These are phyloP conservation scores for Hypholoma sublateritium DNA, from an alignment of 768 basidiomycete species.

Conservation along the genomic window DNA sequence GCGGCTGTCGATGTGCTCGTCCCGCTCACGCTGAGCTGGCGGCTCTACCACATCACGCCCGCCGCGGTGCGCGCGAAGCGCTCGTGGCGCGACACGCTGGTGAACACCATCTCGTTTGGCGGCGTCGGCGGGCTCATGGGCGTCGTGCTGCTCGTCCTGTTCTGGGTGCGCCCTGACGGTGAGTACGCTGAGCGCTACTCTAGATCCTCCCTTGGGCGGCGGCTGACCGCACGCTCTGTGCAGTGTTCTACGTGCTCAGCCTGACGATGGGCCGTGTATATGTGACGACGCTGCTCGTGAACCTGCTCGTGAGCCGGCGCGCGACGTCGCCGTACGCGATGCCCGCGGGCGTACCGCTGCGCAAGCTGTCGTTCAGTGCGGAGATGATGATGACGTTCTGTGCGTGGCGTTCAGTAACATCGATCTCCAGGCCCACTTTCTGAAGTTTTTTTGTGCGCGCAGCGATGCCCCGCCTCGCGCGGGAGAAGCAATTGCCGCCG, in stretches of 20 bases:
- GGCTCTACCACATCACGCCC: neutral
- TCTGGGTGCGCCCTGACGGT: slow-evolving; percentile 20
- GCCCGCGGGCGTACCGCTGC: slow-evolving; percentile 6
- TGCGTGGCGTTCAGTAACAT: slow-evolving; percentile 9
- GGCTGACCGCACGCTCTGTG: too few species aligned
- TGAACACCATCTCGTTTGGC: slow-evolving; percentile 23
- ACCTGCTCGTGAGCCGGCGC: slow-evolving; percentile 20
- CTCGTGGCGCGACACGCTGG: slow-evolving; percentile 15
- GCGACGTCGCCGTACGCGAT: slow-evolving; percentile 16
- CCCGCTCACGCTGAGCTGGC: slow-evolving; percentile 1
- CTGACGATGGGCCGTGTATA: slow-evolving; percentile 23
- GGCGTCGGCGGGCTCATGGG: slow-evolving; percentile 20
- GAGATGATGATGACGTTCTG: slow-evolving; percentile 16
- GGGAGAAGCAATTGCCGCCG: slow-evolving; percentile 17
- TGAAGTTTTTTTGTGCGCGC: neutral
- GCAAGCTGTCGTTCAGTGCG: slow-evolving; percentile 14
- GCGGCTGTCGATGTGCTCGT: slow-evolving; percentile 1
- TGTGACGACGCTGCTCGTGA: slow-evolving; percentile 23
- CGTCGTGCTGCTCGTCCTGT: slow-evolving; percentile 15
- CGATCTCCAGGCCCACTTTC: neutral
- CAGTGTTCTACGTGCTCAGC: slow-evolving; percentile 20
- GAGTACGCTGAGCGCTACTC: neutral
- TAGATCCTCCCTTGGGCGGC: neutral
- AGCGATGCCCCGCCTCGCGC: neutral
- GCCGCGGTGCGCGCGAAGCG: neutral